phyloP scores from a whole-genome alignment of 805 yeast species.

The Cyberlindnera sargentensis region DNA sequence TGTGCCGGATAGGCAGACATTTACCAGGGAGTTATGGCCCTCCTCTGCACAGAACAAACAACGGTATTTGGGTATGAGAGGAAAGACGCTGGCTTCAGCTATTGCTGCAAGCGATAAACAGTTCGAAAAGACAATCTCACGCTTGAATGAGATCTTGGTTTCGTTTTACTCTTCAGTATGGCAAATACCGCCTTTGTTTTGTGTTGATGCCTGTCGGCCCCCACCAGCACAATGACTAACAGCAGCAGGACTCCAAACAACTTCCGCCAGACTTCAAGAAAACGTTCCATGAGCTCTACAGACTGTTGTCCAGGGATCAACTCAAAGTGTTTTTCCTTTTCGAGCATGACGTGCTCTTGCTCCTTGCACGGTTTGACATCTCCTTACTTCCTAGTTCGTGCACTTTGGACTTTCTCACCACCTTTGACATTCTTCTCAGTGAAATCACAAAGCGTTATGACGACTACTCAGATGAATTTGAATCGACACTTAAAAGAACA shows the following conservation, averaged over 20 bases:
- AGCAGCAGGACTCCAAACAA: no score
- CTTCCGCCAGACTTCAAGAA: slow-evolving; percentile 1
- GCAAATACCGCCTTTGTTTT: no score
- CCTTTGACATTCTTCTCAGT: slow-evolving; percentile 10
- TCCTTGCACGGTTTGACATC: slow-evolving; percentile 9
- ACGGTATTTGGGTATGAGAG: neutral
- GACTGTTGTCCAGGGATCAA: slow-evolving; percentile 4
- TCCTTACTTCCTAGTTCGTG: slow-evolving; percentile 5
- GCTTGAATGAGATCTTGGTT: no score
- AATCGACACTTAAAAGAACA: slow-evolving; percentile 4
- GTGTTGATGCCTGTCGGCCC: no score
- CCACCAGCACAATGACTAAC: no score
- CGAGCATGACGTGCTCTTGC: slow-evolving; percentile 7
- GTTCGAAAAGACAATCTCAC: no score
- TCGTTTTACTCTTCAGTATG: no score
- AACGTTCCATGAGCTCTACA: slow-evolving; percentile 7
- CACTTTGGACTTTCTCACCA: slow-evolving; percentile 9
- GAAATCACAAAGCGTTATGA: slow-evolving; percentile 12
- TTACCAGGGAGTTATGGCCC: neutral
- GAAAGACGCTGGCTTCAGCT: neutral
- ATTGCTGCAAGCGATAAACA: no score
- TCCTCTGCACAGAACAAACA: neutral
- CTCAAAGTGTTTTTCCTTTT: slow-evolving; percentile 5
- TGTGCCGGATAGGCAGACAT: no score
- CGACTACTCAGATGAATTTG: slow-evolving; percentile 8